phyloP scores from a whole-genome alignment of 257 asterid species.

The Ehretia macrophylla region DNA sequence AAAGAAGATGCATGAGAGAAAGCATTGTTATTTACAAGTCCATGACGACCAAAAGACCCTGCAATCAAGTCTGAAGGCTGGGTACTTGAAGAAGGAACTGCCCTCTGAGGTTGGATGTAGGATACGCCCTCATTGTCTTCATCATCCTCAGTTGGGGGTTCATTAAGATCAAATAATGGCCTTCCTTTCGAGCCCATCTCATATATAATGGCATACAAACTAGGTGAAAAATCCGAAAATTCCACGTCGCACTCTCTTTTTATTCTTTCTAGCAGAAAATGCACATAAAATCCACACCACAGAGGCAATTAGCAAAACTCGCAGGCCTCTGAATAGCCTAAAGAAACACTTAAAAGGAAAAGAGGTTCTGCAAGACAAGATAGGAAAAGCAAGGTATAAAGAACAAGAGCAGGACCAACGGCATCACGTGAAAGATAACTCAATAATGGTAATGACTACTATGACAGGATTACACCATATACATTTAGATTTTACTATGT shows the following conservation, averaged over 20 bases:
- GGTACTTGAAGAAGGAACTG: conserved; percentile 77
- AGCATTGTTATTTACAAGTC: conserved; percentile 83
- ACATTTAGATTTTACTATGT: too few relatives aligned
- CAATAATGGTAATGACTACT: too few relatives aligned
- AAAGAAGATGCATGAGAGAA: conserved; percentile 93
- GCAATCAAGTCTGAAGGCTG: conserved; percentile 59
- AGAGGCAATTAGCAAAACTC: conserved; percentile 28
- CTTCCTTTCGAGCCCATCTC: conserved; percentile 96
- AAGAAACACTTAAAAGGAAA: too few relatives aligned
- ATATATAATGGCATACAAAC: conserved; percentile 58
- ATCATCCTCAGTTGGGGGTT: conserved; percentile 83
- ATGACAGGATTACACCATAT: too few relatives aligned
- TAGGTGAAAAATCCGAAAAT: conserved; percentile 30
- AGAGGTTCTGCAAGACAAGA: background rate
- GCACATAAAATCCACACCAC: conserved; percentile 50
- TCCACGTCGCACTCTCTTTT: conserved; percentile 28
- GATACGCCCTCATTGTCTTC: conserved; percentile 60
- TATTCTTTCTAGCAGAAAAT: conserved; percentile 38
- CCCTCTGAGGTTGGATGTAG: conserved; percentile 85
- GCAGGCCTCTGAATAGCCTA: conserved; percentile 31
- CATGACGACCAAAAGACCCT: conserved; percentile 55
- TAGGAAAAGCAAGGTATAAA: background rate
- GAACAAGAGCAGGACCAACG: background rate
- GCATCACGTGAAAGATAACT: too few relatives aligned
- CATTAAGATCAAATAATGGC: conserved; percentile 90